Base-by-base conservation (phyloP, 352 stramenopile genomes). In the Globisporangium emineosum region DNA sequence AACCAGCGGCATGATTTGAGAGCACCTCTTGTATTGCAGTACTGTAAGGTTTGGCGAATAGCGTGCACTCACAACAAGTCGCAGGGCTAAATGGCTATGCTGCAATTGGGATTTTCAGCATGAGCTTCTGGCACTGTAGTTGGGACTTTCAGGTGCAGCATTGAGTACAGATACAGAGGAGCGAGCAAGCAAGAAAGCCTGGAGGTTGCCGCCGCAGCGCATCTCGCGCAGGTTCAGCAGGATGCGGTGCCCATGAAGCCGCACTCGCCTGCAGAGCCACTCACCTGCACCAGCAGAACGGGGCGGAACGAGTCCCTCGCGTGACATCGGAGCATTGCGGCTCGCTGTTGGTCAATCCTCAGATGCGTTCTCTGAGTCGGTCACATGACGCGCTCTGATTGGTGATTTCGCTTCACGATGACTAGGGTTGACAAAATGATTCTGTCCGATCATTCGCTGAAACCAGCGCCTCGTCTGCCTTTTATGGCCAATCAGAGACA, bases 161-260 rank as follows among this genome's bases (percentile, higher is more conserved):
- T 32, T 33, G 49, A 5, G 49, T 55, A 9, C 49, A 55, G 49
- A 27, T n/a, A 23, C 35, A 15, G n/a, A n/a, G n/a, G n/a, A n/a
- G n/a, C n/a, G n/a, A 23, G 54, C 35, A 23, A 60, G 33, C 35
- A 33, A 17, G 8, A 29, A 15, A 23, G 5, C 37, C n/a, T 43
- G 21, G 23, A 8, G 0, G 21, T 10, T 32, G 10, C 45, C 2
- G 13, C 45, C n/a, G 15, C 49, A 55, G 25, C 23, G n/a, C 55
- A 17, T 52, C 55, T 37, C 35, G 15, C 35, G 27, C 55, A 33
- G 25, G 33, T 61, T 37, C 55, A 61, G 55, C 21, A 12, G 23
- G 37, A 43, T 43, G 37, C 37, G 37, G 37, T 43, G 37, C 37
- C 15, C 37, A 43, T n/a, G 37, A n/a, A 43, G 37, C 37, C 15